phyloP scores from a whole-genome alignment of 768 basidiomycete genomes.

The Suillus subluteus region DNA sequence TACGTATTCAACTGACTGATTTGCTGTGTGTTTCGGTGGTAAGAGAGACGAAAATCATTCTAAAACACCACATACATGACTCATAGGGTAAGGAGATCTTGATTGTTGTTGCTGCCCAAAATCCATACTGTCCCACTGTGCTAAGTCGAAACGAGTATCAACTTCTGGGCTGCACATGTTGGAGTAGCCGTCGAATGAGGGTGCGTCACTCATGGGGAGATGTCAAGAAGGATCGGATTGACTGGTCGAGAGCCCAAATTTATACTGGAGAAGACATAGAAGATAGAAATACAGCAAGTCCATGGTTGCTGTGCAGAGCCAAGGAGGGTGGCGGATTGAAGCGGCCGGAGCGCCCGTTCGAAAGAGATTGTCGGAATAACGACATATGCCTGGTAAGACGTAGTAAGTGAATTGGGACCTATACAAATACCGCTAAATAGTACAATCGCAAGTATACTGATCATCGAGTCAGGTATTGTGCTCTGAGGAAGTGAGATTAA shows the following conservation, averaged over 20 bases:
- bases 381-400: not conserved
- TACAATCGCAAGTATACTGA: conserved; percentile 1
- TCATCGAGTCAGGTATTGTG: not conserved
- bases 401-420: not conserved
- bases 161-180: not conserved
- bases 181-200: not conserved
- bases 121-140: not conserved
- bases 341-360: not conserved
- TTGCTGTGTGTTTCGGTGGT: not conserved
- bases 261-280: not conserved
- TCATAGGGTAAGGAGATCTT: not conserved
- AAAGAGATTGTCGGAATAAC: conserved; percentile 1
- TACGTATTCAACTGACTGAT: not conserved
- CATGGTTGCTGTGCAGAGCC: conserved; percentile 9
- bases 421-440: not conserved
- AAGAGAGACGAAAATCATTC: not conserved
- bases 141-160: not conserved
- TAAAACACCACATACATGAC: not conserved
- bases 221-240: not conserved
- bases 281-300: not conserved
- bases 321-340: conserved; percentile 7
- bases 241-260: not conserved
- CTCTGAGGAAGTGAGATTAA: too few relatives aligned
- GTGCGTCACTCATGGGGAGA: not conserved
- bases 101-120: not conserved